Conservation (phyloP, 192 early-diverging fungal genomes). For the Pilobolus umbonatus region DNA sequence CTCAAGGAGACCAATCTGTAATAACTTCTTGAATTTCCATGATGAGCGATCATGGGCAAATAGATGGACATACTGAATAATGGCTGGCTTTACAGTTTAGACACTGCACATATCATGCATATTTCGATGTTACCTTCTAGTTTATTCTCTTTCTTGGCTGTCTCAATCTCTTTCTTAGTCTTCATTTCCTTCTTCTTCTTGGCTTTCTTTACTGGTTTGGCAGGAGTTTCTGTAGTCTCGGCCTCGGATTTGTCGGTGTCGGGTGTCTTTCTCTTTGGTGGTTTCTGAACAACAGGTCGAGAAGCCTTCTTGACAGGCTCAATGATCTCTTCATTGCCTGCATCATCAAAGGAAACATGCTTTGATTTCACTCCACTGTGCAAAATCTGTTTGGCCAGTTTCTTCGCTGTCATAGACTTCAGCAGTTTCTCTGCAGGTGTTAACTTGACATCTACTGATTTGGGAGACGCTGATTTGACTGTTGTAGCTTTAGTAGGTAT, state of each 20-base stretch:
- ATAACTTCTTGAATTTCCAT: constrained; percentile 36
- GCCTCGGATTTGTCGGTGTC: constrained; percentile 10
- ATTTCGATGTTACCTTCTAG: constrained; percentile 1
- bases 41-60: constrained; percentile 17
- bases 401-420: constrained; percentile 24
- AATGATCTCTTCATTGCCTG: constrained; percentile 2
- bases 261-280: background rate
- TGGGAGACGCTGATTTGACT: background rate
- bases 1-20: constrained; percentile 30
- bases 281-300: background rate
- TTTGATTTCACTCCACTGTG: background rate
- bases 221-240: too few relatives aligned
- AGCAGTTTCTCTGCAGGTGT: constrained; percentile 23
- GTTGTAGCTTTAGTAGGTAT: background rate
- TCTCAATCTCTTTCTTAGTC: constrained; percentile 9
- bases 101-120: background rate
- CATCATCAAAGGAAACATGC: constrained; percentile 20
- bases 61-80: constrained; percentile 22
- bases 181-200: background rate
- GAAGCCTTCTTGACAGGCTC: background rate
- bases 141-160: constrained; percentile 5
- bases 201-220: constrained; percentile 17
- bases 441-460: constrained; percentile 8
- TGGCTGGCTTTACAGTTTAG: constrained; percentile 3
- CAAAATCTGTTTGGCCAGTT: constrained; percentile 13